phyloP scores from a whole-genome alignment of 2,329 filamentous ascomycete genomes.

The Botryotinia narcissicola region DNA sequence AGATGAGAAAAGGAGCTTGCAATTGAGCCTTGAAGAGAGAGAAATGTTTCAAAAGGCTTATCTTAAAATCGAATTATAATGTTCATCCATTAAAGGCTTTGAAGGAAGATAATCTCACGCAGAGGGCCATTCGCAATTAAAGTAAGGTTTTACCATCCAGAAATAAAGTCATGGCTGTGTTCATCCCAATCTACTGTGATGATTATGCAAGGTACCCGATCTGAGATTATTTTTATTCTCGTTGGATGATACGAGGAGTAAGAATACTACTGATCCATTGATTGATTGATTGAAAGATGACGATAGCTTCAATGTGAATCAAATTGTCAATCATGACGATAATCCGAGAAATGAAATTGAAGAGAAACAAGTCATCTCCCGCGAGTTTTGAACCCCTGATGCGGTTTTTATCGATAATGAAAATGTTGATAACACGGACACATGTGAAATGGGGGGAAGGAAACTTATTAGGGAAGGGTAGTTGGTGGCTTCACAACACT shows the following conservation, averaged over 20 bases:
- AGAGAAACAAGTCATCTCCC: conserved; percentile 6
- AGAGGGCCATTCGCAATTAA: background rate
- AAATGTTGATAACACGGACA: conserved; percentile 6
- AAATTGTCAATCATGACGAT: background rate
- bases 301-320: background rate
- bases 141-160: background rate
- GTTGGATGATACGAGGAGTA: background rate
- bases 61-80: background rate
- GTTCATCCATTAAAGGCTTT: background rate
- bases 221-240: background rate
- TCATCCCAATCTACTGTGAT: background rate
- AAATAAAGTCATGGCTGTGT: conserved; percentile 4
- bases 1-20: background rate
- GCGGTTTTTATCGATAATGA: conserved; percentile 5
- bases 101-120: background rate
- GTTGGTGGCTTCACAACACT: background rate
- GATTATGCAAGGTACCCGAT: background rate
- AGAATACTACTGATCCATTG: background rate
- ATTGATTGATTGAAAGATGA: background rate
- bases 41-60: background rate
- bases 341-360: background rate
- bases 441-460: background rate
- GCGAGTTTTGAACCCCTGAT: background rate
- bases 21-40: background rate
- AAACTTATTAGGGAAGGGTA: too few relatives aligned